Conservation (phyloP, 164 flowering plant species). For the Buxus sempervirens region DNA sequence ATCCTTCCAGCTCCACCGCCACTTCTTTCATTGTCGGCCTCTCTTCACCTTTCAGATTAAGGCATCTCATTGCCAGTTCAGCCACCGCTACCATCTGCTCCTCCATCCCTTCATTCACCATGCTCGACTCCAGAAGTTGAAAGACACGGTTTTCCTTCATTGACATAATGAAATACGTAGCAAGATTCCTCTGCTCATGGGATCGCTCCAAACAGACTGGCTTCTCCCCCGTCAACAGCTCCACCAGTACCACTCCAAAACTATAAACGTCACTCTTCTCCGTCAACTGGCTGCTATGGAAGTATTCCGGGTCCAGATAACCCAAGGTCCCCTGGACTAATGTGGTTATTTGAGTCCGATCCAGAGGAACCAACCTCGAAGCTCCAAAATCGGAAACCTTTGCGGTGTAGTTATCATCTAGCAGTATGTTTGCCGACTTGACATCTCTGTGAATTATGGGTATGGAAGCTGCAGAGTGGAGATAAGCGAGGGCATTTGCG, state of each 20-base stretch:
- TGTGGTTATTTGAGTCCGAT: slow-evolving; percentile 11
- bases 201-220: too few species aligned
- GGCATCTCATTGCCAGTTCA: slow-evolving; percentile 13
- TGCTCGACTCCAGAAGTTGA: slow-evolving; percentile 5
- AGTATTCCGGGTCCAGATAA: slow-evolving; percentile 28
- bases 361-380: slow-evolving; percentile 17
- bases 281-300: slow-evolving; percentile 13
- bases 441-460: slow-evolving; percentile 27
- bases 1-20: slow-evolving; percentile 4
- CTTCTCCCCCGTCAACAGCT: slow-evolving; percentile 5
- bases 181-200: too few species aligned
- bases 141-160: slow-evolving; percentile 7
- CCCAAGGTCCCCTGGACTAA: slow-evolving; percentile 18
- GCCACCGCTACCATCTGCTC: slow-evolving; percentile 11
- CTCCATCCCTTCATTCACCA: slow-evolving; percentile 6
- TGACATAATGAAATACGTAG: neutral
- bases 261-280: slow-evolving; percentile 15
- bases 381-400: slow-evolving; percentile 26
- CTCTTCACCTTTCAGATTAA: slow-evolving; percentile 14
- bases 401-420: slow-evolving; percentile 13
- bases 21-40: slow-evolving; percentile 24
- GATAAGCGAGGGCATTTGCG: slow-evolving; percentile 28
- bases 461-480: slow-evolving; percentile 31
- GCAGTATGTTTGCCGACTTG: slow-evolving; percentile 15
- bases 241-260: slow-evolving; percentile 12